Evolutionary conservation across 1,284 basidiomycete species (phyloP).

Genomic region (Blastosporella zonata): DNA sequence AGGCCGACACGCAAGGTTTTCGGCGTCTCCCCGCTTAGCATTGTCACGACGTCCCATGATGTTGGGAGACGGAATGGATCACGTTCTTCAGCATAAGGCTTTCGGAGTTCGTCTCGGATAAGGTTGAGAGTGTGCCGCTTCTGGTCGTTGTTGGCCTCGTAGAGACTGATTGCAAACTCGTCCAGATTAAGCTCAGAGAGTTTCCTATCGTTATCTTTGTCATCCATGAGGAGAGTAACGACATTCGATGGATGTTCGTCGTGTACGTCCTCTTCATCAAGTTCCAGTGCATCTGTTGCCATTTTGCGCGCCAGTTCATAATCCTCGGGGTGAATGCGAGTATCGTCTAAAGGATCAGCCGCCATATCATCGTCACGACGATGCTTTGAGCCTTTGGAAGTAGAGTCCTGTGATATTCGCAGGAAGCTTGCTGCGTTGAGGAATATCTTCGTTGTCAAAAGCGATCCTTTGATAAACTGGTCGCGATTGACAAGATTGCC

Average conservation of each 20-base stretch:
- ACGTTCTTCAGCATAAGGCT: slow-evolving; percentile 83
- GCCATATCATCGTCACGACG: slow-evolving; percentile 70
- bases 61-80: slow-evolving; percentile 64
- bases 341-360: slow-evolving; percentile 91
- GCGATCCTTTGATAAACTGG: slow-evolving; percentile 77
- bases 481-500: slow-evolving; percentile 83
- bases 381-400: slow-evolving; percentile 57
- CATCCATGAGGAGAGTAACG: slow-evolving; percentile 82
- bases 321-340: slow-evolving; percentile 96
- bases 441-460: slow-evolving; percentile 86
- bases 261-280: slow-evolving; percentile 92
- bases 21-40: slow-evolving; percentile 92
- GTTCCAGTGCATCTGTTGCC: slow-evolving; percentile 95
- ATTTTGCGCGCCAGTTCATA: slow-evolving; percentile 98
- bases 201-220: slow-evolving; percentile 78
- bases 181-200: slow-evolving; percentile 92
- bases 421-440: slow-evolving; percentile 91
- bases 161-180: slow-evolving; percentile 94
- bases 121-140: slow-evolving; percentile 88
- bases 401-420: slow-evolving; percentile 74
- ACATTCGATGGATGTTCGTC: slow-evolving; percentile 90
- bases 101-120: slow-evolving; percentile 87
- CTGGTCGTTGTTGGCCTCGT: slow-evolving; percentile 77
- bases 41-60: slow-evolving; percentile 85
- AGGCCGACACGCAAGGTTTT: slow-evolving; percentile 78